Base-by-base conservation (phyloP, 2,329 filamentous ascomycete species). In the Epichloe aotearoae region DNA sequence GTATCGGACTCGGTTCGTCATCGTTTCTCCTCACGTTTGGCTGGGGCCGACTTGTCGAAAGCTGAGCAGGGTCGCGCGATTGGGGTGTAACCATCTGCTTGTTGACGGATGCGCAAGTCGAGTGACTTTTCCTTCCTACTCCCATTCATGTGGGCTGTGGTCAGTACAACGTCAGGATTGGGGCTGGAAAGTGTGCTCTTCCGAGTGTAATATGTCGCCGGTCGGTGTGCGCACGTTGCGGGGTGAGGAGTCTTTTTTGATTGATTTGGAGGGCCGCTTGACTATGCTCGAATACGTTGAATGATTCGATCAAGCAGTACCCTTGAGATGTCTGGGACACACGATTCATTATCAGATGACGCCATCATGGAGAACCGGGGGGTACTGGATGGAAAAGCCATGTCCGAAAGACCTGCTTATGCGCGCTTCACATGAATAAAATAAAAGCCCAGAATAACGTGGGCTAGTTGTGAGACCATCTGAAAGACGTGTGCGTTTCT, bases 381-480 rank as follows among this genome's bases (percentile, higher is more conserved):
- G 49, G 26, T 46, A 44, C 44, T 47, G 17, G 26, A 19, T 42
- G 46, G 37, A 40, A 40, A 43, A 43, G 45, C 46, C 45, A 46
- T 44, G 46, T 55, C 20, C 10, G 46, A 45, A 51, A 49, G 53
- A 40, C 23, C 12, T 50, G 42, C 34, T 40, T 40, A 43, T 44
- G 41, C 33, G 8, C 23, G 8, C 23, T 48, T 46, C 26, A n/a
- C 14, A 33, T 45, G 2, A 45, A 37, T 39, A 42, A 30, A 14
- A 4, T 34, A 42, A 30, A 14, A 4, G 15, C 19, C 11, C 15
- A 41, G 20, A 47, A 20, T n/a, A 43, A 23, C 5, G 19, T 26
- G 17, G 41, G 20, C 38, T 30, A 19, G 8, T 12, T 20, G 17
- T n/a, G 17, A 42, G 19, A 10, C 12, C 17, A 26, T 11, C 47